Evolutionary conservation across 2,329 filamentous ascomycete species (phyloP).

Genomic region (Gyromitra esculenta): DNA sequence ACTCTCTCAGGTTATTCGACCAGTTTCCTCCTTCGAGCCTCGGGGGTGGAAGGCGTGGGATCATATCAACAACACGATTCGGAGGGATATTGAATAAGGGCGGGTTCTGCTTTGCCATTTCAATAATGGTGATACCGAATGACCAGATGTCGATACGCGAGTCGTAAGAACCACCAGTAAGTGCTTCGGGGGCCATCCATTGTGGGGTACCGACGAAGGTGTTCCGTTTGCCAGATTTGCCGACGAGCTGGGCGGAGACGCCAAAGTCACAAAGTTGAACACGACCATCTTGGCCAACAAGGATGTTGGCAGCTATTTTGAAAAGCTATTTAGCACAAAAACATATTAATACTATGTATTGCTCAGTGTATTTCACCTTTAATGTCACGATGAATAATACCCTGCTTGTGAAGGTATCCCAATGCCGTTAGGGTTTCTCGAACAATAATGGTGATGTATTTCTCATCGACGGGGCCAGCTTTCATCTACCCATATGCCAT

Average conservation of each 20-base stretch:
- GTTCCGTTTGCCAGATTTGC: conserved; percentile 77
- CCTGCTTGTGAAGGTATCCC: conserved; percentile 73
- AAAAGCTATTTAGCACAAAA: conserved; percentile 31
- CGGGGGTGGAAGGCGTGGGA: conserved; percentile 68
- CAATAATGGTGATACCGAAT: conserved; percentile 81
- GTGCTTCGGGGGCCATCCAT: conserved; percentile 87
- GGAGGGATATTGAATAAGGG: conserved; percentile 67
- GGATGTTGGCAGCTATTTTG: conserved; percentile 72
- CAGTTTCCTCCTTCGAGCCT: conserved; percentile 77
- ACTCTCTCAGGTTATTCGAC: conserved; percentile 73
- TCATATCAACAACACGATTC: conserved; percentile 67
- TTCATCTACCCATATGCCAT: conserved; percentile 71
- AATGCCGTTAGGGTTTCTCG: conserved; percentile 74
- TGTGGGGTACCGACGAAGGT: conserved; percentile 85
- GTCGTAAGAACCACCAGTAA: conserved; percentile 72
- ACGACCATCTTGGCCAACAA: conserved; percentile 78
- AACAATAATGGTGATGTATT: conserved; percentile 74
- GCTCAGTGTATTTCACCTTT: conserved; percentile 65
- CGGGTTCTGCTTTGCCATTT: conserved; percentile 80
- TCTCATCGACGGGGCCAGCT: conserved; percentile 73
- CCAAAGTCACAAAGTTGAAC: conserved; percentile 88
- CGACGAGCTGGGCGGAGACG: conserved; percentile 80
- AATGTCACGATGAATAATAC: conserved; percentile 76
- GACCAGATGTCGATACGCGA: conserved; percentile 85
- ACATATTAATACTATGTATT: neutral